Conservation (phyloP, 179 eudicot genomes). For the Beta macrorhiza region DNA sequence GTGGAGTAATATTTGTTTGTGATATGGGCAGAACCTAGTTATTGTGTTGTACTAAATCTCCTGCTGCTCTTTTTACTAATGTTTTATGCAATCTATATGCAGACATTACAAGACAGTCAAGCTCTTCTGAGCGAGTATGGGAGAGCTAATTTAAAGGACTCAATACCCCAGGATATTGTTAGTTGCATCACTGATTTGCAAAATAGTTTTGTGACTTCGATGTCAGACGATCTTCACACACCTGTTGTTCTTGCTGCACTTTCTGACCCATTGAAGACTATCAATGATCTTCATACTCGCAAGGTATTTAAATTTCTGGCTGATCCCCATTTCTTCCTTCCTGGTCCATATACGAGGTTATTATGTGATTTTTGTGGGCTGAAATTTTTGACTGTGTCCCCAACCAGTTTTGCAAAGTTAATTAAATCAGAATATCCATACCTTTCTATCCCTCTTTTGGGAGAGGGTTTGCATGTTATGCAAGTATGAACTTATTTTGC, state of each 20-base stretch:
- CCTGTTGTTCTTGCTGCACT: conserved; percentile 68
- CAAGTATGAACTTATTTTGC: not conserved
- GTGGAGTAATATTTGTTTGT: not conserved
- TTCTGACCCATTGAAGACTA: conserved; percentile 81
- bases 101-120: conserved; percentile 81
- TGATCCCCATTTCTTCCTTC: not conserved
- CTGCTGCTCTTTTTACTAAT: conserved; percentile 5
- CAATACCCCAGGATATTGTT: conserved; percentile 48
- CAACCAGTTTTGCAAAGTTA: not conserved
- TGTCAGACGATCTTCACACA: conserved; percentile 89
- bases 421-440: not conserved
- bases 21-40: not conserved
- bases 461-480: not conserved
- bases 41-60: not conserved
- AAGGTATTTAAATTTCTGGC: conserved; percentile 50
- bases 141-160: conserved; percentile 38
- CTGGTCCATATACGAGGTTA: not conserved
- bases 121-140: conserved; percentile 45
- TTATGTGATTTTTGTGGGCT: not conserved
- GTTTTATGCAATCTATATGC: conserved; percentile 25
- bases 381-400: not conserved
- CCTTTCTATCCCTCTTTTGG: not conserved
- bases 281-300: conserved; percentile 81
- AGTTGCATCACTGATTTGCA: conserved; percentile 55
- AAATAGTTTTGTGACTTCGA: conserved; percentile 51